These are phyloP conservation scores for Volvox reticuliferus DNA, from an alignment of 139 green algal species.

Conservation along the genomic window DNA sequence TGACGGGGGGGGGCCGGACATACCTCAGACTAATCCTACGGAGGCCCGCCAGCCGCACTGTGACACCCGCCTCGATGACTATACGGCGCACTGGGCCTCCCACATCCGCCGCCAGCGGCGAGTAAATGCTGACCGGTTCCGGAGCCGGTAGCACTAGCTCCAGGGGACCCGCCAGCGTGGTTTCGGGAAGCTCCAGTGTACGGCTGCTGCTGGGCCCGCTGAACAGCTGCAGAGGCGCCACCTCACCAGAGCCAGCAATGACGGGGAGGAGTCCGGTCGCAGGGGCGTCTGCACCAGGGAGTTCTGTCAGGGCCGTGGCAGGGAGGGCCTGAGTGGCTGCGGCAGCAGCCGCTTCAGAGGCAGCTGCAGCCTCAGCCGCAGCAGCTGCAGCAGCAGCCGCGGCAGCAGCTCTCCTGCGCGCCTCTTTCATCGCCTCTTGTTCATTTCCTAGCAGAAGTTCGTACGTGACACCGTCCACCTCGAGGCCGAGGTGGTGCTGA, in stretches of 20 bases:
- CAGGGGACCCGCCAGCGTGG: not conserved
- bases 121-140: constrained; percentile 28
- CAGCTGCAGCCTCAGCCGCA: not conserved
- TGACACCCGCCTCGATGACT: constrained; percentile 40
- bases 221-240: constrained; percentile 17
- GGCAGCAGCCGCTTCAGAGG: not conserved
- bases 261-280: not conserved
- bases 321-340: not conserved
- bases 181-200: not conserved
- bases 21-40: constrained; percentile 45
- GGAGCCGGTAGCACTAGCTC: constrained; percentile 48
- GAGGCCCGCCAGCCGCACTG: constrained; percentile 32
- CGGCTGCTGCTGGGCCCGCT: not conserved
- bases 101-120: constrained; percentile 55
- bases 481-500: constrained; percentile 29
- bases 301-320: not conserved
- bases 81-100: constrained; percentile 47
- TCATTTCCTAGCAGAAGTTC: constrained; percentile 15
- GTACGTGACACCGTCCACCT: constrained; percentile 40
- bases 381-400: not conserved
- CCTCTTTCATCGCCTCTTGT: not conserved
- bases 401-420: not conserved
- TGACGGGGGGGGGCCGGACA: no score
- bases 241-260: not conserved
- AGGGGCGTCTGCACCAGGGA: not conserved